These are phyloP conservation scores for Lasiosphaeria hispida DNA, from an alignment of 495 filamentous ascomycete species.

Conservation along the genomic window DNA sequence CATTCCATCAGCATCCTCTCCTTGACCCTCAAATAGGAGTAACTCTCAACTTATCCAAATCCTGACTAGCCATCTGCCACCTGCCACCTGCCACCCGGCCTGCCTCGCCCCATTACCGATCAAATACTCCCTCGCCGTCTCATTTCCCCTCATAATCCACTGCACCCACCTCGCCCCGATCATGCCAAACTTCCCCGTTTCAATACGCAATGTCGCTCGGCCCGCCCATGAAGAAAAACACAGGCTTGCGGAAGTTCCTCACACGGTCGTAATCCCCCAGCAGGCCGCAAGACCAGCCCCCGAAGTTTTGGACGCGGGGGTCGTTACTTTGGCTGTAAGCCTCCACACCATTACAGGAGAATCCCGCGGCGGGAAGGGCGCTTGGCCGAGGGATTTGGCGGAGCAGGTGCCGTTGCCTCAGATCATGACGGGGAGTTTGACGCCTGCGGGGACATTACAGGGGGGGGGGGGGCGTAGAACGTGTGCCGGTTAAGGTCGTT, in stretches of 20 bases:
- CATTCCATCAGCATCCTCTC: too few relatives aligned
- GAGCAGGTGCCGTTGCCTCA: slow-evolving; percentile 38
- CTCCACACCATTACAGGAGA: slow-evolving; percentile 31
- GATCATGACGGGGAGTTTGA: slow-evolving; percentile 31
- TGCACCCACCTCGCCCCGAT: background rate
- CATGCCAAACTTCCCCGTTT: slow-evolving; percentile 18
- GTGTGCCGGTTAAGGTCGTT: slow-evolving; percentile 28
- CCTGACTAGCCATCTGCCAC: too few relatives aligned
- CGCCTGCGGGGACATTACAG: slow-evolving; percentile 16
- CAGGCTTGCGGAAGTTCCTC: slow-evolving; percentile 21
- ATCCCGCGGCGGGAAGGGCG: slow-evolving; percentile 25
- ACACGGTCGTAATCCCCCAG: slow-evolving; percentile 15
- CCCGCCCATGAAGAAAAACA: slow-evolving; percentile 31
- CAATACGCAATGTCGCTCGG: slow-evolving; percentile 30
- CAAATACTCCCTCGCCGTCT: background rate
- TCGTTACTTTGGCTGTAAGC: slow-evolving; percentile 24
- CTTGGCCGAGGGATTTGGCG: slow-evolving; percentile 17
- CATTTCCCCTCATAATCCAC: slow-evolving; percentile 2
- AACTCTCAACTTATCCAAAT: slow-evolving; percentile 1
- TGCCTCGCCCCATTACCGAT: slow-evolving; percentile 2
- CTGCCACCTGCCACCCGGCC: slow-evolving; percentile 2
- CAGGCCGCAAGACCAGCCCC: slow-evolving; percentile 28
- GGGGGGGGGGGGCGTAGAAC: slow-evolving; percentile 24
- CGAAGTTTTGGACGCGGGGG: slow-evolving; percentile 23
- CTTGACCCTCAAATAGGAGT: background rate